Conservation (phyloP, 768 basidiomycete species). For the Leccinum olivaceopallidum region DNA sequence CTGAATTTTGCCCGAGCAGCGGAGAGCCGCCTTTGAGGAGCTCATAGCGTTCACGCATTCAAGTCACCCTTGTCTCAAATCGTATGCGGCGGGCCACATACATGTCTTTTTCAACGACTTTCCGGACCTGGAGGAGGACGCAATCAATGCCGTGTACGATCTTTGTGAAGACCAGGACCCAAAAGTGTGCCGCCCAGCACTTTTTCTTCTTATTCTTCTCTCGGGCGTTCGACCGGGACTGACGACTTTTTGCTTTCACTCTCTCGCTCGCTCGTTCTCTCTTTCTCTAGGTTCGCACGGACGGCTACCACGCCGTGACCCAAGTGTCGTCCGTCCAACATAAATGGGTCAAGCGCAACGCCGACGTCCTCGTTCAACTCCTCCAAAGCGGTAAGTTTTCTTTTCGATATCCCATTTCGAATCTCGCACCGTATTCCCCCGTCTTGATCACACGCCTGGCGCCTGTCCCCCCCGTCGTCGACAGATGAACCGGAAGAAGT, state of each 20-base stretch:
- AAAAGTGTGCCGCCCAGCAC: slow-evolving; percentile 37
- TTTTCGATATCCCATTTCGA: not conserved
- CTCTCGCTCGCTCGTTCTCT: not conserved
- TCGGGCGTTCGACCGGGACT: slow-evolving; percentile 9
- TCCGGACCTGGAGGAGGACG: slow-evolving; percentile 70
- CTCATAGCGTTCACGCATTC: slow-evolving; percentile 58
- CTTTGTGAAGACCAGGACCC: slow-evolving; percentile 68
- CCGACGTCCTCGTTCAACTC: slow-evolving; percentile 73
- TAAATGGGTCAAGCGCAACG: slow-evolving; percentile 68
- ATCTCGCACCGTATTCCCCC: slow-evolving; percentile 6
- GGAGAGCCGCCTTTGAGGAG: slow-evolving; percentile 49
- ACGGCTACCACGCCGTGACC: slow-evolving; percentile 65
- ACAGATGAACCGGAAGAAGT: slow-evolving; percentile 70
- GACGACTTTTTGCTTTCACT: not conserved
- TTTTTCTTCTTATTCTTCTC: not conserved
- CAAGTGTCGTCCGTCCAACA: slow-evolving; percentile 46
- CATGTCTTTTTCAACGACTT: slow-evolving; percentile 63
- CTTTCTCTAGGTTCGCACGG: slow-evolving; percentile 57
- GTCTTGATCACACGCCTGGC: slow-evolving; percentile 23
- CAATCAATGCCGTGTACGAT: slow-evolving; percentile 78
- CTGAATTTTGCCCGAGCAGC: slow-evolving; percentile 37
- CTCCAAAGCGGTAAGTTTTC: slow-evolving; percentile 65
- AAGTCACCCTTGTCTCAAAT: slow-evolving; percentile 47
- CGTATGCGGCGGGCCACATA: slow-evolving; percentile 58
- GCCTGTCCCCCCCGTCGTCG: slow-evolving; percentile 15